These are phyloP conservation scores for Zoysia pacifica DNA, from an alignment of 176 grass and related monocot species.

Conservation along the genomic window DNA sequence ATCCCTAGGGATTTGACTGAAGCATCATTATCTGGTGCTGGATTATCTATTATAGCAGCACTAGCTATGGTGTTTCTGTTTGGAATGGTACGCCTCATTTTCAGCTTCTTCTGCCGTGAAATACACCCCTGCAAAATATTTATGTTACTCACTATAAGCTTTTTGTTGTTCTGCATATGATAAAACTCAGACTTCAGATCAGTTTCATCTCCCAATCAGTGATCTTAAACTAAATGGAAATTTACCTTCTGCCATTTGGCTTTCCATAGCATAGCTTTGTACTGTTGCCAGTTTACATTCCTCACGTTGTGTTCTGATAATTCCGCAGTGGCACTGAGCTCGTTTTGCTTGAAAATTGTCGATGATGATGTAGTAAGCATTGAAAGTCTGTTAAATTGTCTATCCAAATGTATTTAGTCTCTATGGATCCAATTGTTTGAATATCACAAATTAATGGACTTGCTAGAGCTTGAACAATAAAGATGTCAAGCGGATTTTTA, in stretches of 20 bases:
- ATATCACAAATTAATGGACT: conserved; percentile 1
- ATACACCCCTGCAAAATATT: background rate
- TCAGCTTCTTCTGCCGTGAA: conserved; percentile 10
- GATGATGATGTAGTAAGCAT: background rate
- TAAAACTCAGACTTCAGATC: background rate
- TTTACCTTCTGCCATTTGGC: background rate
- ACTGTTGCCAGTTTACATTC: background rate
- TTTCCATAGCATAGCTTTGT: background rate
- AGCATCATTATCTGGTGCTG: conserved; percentile 88
- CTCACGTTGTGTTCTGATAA: conserved; percentile 11
- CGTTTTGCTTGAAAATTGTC: conserved; percentile 5
- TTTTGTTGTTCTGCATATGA: background rate
- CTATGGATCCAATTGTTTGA: conserved; percentile 2
- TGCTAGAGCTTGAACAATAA: background rate
- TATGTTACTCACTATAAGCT: background rate
- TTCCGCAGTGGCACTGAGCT: background rate
- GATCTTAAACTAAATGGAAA: background rate
- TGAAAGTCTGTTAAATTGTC: conserved; percentile 6
- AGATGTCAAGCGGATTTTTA: conserved; percentile 18
- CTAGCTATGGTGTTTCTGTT: conserved; percentile 87
- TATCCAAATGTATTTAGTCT: conserved; percentile 8
- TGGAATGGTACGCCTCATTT: conserved; percentile 73
- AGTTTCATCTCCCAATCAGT: background rate
- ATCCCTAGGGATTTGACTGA: conserved; percentile 97
- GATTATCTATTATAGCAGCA: conserved; percentile 85